These are phyloP conservation scores for Saururus chinensis DNA, from an alignment of 164 flowering plant species.

Conservation along the genomic window DNA sequence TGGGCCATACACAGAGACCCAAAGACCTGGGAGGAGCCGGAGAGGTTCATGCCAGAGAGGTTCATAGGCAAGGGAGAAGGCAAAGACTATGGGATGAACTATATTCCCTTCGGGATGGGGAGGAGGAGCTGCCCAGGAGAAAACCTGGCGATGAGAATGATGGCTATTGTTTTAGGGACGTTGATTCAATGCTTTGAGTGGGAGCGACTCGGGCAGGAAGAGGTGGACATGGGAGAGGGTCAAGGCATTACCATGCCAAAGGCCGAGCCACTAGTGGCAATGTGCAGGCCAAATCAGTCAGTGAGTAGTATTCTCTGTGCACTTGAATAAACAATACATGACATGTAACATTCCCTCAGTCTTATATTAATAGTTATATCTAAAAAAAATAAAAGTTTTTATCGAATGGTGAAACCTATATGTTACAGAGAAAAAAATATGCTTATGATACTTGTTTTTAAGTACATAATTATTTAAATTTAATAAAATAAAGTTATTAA, in stretches of 20 bases:
- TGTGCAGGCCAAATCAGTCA: not conserved
- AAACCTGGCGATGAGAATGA: constrained; percentile 6
- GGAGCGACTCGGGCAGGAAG: not conserved
- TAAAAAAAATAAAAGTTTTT: too few species aligned
- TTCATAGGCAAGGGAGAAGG: constrained; percentile 14
- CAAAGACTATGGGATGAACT: constrained; percentile 5
- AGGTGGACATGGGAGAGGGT: constrained; percentile 5
- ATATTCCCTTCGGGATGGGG: constrained; percentile 14
- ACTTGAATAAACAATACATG: too few species aligned
- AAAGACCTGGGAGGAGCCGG: constrained; percentile 21
- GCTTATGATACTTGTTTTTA: too few species aligned
- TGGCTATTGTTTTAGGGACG: not conserved
- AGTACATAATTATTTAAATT: too few species aligned
- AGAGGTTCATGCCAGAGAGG: constrained; percentile 30
- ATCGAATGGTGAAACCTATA: too few species aligned
- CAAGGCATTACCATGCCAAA: not conserved
- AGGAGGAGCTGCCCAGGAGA: constrained; percentile 15
- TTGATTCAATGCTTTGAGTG: constrained; percentile 5
- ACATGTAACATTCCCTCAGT: too few species aligned
- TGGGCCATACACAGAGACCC: constrained; percentile 35
- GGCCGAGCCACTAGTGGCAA: not conserved
- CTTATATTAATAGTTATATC: too few species aligned
- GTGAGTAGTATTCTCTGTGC: not conserved
- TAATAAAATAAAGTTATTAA: too few species aligned
- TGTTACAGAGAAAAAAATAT: too few species aligned